Evolutionary conservation across 108 stramenopile genomes (phyloP).

Genomic region (Parmales sp.): DNA sequence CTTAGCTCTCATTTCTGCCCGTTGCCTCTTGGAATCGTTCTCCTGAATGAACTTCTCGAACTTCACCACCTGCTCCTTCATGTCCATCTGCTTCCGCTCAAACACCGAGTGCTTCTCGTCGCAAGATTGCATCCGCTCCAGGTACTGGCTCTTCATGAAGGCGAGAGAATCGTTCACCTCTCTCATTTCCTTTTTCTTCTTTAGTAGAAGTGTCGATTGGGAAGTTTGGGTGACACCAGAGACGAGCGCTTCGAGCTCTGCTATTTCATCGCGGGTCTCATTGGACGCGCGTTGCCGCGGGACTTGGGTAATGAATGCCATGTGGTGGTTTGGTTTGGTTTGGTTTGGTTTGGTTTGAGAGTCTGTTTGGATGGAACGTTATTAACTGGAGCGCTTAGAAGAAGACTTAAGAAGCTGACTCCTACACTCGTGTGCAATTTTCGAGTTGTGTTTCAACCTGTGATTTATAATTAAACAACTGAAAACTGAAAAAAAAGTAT

Average conservation of each 20-base stretch:
- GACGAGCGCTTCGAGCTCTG: slow-evolving; percentile 13
- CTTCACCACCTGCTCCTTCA: slow-evolving; percentile 41
- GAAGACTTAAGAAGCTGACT: too few species aligned
- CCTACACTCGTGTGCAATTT: too few species aligned
- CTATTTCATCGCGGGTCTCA: slow-evolving; percentile 1
- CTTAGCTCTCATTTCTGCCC: slow-evolving; percentile 46
- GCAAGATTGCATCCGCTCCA: slow-evolving; percentile 20
- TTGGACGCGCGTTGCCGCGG: too few species aligned
- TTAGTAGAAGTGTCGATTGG: slow-evolving; percentile 43
- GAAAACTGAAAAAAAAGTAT: too few species aligned
- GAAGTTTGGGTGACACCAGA: slow-evolving; percentile 36
- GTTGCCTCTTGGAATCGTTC: slow-evolving; percentile 41
- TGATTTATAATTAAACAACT: too few species aligned
- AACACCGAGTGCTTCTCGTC: slow-evolving; percentile 28
- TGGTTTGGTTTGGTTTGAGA: too few species aligned
- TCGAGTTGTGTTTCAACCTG: too few species aligned
- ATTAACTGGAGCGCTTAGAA: too few species aligned
- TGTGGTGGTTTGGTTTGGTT: too few species aligned
- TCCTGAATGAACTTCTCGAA: slow-evolving; percentile 57
- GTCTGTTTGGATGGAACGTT: too few species aligned
- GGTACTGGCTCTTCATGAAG: slow-evolving; percentile 46
- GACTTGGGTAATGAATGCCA: too few species aligned
- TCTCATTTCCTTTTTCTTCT: slow-evolving; percentile 51
- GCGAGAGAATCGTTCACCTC: slow-evolving; percentile 47
- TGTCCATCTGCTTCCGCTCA: slow-evolving; percentile 39